These are phyloP conservation scores for Agroathelia rolfsii DNA, from an alignment of 1,284 basidiomycete genomes.

Conservation along the genomic window DNA sequence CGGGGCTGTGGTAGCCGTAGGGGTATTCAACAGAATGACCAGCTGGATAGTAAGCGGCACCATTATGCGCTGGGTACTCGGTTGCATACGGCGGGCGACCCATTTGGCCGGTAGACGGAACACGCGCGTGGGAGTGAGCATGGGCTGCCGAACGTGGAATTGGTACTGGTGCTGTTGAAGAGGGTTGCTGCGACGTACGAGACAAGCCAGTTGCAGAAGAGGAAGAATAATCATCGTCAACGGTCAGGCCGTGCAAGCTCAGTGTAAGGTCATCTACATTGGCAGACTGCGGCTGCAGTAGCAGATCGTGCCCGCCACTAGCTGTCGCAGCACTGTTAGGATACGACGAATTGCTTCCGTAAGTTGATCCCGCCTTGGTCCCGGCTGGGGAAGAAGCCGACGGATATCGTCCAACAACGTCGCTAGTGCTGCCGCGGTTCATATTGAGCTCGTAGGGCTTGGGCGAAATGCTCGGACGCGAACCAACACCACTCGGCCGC, in stretches of 20 bases:
- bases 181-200: slow-evolving; percentile 16
- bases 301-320: too few species aligned
- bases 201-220: slow-evolving; percentile 14
- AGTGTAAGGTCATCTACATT: slow-evolving; percentile 46
- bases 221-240: slow-evolving; percentile 49
- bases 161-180: too few species aligned
- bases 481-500: too few species aligned
- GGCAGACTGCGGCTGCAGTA: slow-evolving; percentile 29
- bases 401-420: too few species aligned
- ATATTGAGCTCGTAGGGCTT: too few species aligned
- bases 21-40: slow-evolving; percentile 41
- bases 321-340: too few species aligned
- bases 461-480: too few species aligned
- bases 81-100: slow-evolving; percentile 37
- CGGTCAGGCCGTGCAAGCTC: slow-evolving; percentile 54
- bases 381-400: too few species aligned
- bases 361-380: too few species aligned
- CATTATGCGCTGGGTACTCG: slow-evolving; percentile 49
- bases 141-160: slow-evolving; percentile 16
- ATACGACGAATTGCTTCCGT: too few species aligned
- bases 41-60: slow-evolving; percentile 43
- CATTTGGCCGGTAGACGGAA: slow-evolving; percentile 30
- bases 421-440: too few species aligned
- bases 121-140: slow-evolving; percentile 27
- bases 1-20: slow-evolving; percentile 43